Evolutionary conservation across 192 early-diverging fungal species (phyloP).

Genomic region (Gonapodya prolifera): DNA sequence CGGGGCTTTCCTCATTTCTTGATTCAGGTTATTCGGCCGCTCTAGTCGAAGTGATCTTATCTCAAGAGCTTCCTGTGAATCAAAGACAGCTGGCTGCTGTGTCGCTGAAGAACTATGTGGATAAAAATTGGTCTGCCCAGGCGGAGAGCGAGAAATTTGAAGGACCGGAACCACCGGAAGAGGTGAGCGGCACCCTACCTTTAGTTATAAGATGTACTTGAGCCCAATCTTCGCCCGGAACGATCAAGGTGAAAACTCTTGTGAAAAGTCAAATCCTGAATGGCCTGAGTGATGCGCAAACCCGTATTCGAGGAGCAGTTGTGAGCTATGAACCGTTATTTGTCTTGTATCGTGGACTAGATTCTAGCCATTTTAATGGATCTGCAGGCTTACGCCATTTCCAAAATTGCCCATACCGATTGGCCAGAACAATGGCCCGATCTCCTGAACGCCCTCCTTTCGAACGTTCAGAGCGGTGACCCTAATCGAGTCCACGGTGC

Average conservation of each 20-base stretch:
- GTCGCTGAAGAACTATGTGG: conserved; percentile 59
- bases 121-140: conserved; percentile 56
- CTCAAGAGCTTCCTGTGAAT: conserved; percentile 43
- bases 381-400: conserved; percentile 62
- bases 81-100: conserved; percentile 61
- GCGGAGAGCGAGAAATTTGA: conserved; percentile 30
- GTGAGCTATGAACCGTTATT: not conserved
- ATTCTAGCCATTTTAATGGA: not conserved
- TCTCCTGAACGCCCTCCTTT: conserved; percentile 64
- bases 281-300: not conserved
- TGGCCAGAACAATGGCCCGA: conserved; percentile 91
- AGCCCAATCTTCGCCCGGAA: not conserved
- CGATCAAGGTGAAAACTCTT: not conserved
- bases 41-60: conserved; percentile 46
- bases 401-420: conserved; percentile 82
- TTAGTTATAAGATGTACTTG: conserved; percentile 1
- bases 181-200: conserved; percentile 20
- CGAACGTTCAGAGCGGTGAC: conserved; percentile 39
- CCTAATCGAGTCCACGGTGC: conserved; percentile 71
- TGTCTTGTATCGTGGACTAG: not conserved
- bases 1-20: not conserved
- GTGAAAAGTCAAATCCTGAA: not conserved
- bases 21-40: conserved; percentile 53
- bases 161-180: conserved; percentile 44
- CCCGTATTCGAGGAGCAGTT: not conserved